These are phyloP conservation scores for Piromyces finnis DNA, from an alignment of 192 early-diverging fungal species.

Conservation along the genomic window DNA sequence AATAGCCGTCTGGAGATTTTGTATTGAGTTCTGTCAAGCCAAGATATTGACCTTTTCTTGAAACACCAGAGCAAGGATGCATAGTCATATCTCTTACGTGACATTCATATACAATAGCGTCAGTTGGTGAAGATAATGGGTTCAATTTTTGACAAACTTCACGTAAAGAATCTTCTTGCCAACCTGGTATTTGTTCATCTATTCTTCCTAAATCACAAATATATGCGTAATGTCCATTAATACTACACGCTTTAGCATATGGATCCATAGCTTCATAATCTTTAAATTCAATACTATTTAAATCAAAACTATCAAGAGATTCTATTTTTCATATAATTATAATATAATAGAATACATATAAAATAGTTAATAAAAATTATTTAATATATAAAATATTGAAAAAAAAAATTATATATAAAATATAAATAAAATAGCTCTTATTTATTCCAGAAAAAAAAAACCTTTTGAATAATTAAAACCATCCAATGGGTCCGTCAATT, in stretches of 20 bases:
- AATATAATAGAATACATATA: too few species aligned
- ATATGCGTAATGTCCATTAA: not conserved
- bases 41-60: not conserved
- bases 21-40: not conserved
- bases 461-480: not conserved
- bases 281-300: not conserved
- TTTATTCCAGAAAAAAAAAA: not conserved
- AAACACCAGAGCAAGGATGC: not conserved
- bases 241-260: not conserved
- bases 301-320: not conserved
- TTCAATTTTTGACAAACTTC: not conserved
- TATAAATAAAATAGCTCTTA: too few species aligned
- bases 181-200: not conserved
- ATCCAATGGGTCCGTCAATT: not conserved
- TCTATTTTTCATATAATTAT: not conserved
- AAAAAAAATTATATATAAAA: too few species aligned
- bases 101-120: not conserved
- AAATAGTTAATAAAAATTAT: too few species aligned
- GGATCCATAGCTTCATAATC: not conserved
- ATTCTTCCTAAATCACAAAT: not conserved
- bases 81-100: not conserved
- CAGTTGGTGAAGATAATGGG: not conserved
- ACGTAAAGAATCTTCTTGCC: not conserved
- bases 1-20: not conserved
- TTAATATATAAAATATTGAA: too few species aligned